phyloP scores from a whole-genome alignment of 208 protist species.

The Acanthamoeba lenticulata region DNA sequence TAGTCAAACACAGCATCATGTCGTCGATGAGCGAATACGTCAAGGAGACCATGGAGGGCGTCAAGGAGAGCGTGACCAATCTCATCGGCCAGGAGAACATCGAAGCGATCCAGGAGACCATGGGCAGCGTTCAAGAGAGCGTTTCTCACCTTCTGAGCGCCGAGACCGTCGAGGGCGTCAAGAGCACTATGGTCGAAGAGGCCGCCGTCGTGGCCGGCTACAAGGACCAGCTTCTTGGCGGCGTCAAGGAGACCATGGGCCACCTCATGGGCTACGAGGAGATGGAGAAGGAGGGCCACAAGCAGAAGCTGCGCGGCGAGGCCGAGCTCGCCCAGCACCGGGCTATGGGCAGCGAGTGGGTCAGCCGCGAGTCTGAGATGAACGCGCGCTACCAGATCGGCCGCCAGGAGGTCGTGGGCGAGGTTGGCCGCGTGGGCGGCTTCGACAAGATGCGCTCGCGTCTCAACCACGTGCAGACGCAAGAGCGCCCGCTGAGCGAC shows the following conservation, averaged over 20 bases:
- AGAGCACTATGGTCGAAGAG: background rate
- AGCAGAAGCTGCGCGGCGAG: slow-evolving; percentile 37
- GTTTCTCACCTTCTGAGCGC: background rate
- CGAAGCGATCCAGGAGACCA: background rate
- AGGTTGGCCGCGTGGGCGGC: slow-evolving; percentile 1
- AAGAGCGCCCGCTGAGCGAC: slow-evolving; percentile 8
- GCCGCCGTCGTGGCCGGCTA: slow-evolving; percentile 20
- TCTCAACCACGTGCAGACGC: background rate
- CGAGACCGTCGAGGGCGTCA: slow-evolving; percentile 20
- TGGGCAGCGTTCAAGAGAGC: background rate
- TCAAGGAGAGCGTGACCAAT: background rate
- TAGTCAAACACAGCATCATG: slow-evolving; percentile 35
- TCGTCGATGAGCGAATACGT: slow-evolving; percentile 31
- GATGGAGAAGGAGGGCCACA: slow-evolving; percentile 49
- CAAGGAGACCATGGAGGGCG: background rate
- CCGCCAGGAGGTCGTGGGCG: background rate
- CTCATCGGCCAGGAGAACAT: slow-evolving; percentile 38
- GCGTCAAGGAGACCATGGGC: slow-evolving; percentile 15
- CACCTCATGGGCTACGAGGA: background rate
- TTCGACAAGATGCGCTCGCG: background rate
- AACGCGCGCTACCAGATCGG: slow-evolving; percentile 40
- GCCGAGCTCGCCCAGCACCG: slow-evolving; percentile 24
- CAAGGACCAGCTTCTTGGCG: slow-evolving; percentile 13
- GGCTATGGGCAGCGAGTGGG: background rate
- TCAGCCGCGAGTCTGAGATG: slow-evolving; percentile 1